Percentiles rank a stretch among this genome's conserved stretches.
Evolutionary conservation across 2,329 filamentous ascomycete species (phyloP).

Genomic region (Xylariomycetidae sp.): DNA sequence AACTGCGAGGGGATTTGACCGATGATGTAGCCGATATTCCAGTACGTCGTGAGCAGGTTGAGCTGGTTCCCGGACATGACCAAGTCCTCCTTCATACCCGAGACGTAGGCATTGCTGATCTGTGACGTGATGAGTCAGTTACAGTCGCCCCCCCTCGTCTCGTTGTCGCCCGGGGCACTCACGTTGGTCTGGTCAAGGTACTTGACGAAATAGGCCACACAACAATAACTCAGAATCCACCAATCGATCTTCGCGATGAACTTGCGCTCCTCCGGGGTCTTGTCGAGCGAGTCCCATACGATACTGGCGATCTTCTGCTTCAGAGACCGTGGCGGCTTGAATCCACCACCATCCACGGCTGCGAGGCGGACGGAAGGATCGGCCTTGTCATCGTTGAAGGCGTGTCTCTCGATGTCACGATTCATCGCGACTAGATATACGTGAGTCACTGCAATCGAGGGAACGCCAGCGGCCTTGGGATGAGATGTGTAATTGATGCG

Average conservation of each 20-base stretch:
- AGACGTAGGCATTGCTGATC: conserved; percentile 20
- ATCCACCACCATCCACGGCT: conserved; percentile 1
- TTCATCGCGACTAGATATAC: no score
- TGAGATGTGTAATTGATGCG: no score
- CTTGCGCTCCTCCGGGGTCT: conserved; percentile 26
- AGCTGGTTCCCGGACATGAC: conserved; percentile 21
- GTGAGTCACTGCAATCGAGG: no score
- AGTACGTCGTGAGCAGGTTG: conserved; percentile 28
- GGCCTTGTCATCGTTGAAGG: conserved; percentile 1
- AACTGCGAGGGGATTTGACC: conserved; percentile 34
- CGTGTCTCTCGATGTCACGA: neutral
- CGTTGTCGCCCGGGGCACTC: conserved; percentile 7
- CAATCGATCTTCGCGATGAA: conserved; percentile 30
- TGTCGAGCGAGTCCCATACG: conserved; percentile 30
- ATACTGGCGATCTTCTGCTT: conserved; percentile 9
- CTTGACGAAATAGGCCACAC: conserved; percentile 35
- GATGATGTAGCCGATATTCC: conserved; percentile 35
- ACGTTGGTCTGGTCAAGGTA: conserved; percentile 30
- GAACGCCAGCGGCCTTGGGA: no score
- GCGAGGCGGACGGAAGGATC: conserved; percentile 1
- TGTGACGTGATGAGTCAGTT: no score
- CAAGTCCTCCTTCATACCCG: conserved; percentile 13
- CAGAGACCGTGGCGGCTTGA: neutral
- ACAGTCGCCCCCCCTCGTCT: no score
- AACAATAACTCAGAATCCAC: conserved; percentile 32